A percentile compares a stretch with the other conserved stretches of the same genome.
These are phyloP conservation scores for Zasmidium citrigriseum DNA, from an alignment of 2,329 filamentous ascomycete genomes.

Conservation along the genomic window DNA sequence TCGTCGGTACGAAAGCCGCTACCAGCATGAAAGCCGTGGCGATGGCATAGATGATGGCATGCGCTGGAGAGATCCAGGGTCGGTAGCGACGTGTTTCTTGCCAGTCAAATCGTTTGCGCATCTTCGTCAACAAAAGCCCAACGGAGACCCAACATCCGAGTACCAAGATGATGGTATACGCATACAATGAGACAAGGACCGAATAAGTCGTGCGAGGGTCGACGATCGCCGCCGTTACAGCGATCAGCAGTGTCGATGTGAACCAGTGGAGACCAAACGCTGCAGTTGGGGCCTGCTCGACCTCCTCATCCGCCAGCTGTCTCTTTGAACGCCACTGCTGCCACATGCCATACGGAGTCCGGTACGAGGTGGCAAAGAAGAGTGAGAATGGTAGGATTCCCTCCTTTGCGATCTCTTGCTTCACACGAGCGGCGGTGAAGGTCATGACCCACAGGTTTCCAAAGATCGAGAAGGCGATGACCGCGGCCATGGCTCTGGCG, in stretches of 20 bases:
- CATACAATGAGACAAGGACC: slow-evolving; percentile 40
- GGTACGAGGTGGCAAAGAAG: slow-evolving; percentile 45
- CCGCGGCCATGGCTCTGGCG: slow-evolving; percentile 46
- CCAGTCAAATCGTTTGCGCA: slow-evolving; percentile 18
- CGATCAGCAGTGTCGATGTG: slow-evolving; percentile 37
- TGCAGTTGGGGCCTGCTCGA: slow-evolving; percentile 40
- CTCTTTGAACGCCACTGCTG: slow-evolving; percentile 19
- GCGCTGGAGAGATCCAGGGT: slow-evolving; percentile 27
- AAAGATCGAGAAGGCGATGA: slow-evolving; percentile 56
- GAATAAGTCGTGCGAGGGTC: slow-evolving; percentile 31
- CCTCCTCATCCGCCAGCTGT: slow-evolving; percentile 18
- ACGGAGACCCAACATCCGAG: slow-evolving; percentile 29
- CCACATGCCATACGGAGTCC: slow-evolving; percentile 30
- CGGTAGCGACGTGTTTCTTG: slow-evolving; percentile 24
- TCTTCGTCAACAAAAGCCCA: slow-evolving; percentile 37
- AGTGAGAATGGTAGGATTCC: slow-evolving; percentile 54
- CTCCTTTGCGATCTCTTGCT: slow-evolving; percentile 63
- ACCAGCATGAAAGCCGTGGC: slow-evolving; percentile 24
- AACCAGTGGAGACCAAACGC: slow-evolving; percentile 43
- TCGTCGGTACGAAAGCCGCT: slow-evolving; percentile 23
- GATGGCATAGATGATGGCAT: slow-evolving; percentile 25
- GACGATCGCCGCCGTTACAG: slow-evolving; percentile 31
- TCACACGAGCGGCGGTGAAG: slow-evolving; percentile 58
- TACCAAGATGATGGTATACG: slow-evolving; percentile 42
- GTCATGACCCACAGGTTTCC: slow-evolving; percentile 61